Percentiles rank a stretch among this genome's conserved stretches.
Evolutionary conservation across 495 filamentous ascomycete species (phyloP).

Genomic region (Amniculicola lignicola): DNA sequence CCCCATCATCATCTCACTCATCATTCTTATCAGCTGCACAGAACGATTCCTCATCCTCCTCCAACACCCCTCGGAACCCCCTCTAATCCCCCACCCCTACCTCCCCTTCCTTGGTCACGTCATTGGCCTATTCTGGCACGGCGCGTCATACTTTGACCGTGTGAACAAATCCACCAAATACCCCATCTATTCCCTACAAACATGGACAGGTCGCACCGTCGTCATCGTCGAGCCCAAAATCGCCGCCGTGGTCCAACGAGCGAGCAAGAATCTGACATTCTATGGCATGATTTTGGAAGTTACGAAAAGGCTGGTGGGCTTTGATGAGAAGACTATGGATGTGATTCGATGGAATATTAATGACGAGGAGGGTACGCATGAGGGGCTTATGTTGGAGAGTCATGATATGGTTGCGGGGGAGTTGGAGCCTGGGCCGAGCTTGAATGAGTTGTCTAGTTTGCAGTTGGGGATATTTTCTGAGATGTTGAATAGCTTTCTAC

Average conservation of each 20-base stretch:
- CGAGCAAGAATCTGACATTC: constrained; percentile 44
- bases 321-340: constrained; percentile 31
- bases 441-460: not conserved
- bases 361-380: constrained; percentile 14
- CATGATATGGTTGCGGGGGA: constrained; percentile 31
- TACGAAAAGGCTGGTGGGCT: constrained; percentile 24
- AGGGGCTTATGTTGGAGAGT: constrained; percentile 30
- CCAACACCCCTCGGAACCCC: constrained; percentile 47
- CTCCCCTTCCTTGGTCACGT: constrained; percentile 51
- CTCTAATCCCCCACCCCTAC: constrained; percentile 36
- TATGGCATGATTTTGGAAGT: constrained; percentile 35
- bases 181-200: constrained; percentile 47
- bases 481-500: constrained; percentile 3
- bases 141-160: constrained; percentile 41
- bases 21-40: constrained; percentile 2
- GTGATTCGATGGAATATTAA: constrained; percentile 23
- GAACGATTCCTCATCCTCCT: constrained; percentile 5
- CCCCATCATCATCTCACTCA: no score
- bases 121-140: constrained; percentile 43
- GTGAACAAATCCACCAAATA: constrained; percentile 13
- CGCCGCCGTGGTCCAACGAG: constrained; percentile 46
- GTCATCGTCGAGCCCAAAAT: constrained; percentile 46
- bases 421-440: constrained; percentile 14
- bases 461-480: constrained; percentile 14
- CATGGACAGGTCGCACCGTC: constrained; percentile 46